phyloP scores from a whole-genome alignment of 768 basidiomycete genomes.

The Exidia glandulosa region DNA sequence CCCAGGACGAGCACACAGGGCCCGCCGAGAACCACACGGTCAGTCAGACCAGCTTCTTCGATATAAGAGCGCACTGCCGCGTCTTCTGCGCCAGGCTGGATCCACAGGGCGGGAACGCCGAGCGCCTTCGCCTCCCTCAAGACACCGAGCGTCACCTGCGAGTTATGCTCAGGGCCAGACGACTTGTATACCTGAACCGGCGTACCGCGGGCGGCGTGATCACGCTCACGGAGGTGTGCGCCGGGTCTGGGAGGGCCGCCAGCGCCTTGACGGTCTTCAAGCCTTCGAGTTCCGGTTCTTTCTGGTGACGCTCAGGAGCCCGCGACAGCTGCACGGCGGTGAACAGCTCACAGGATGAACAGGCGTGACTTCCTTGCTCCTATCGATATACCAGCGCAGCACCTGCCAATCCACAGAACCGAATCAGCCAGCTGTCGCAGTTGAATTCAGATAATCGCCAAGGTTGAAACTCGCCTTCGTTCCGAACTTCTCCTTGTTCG shows the following conservation, averaged over 20 bases:
- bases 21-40: constrained; percentile 69
- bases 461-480: constrained; percentile 41
- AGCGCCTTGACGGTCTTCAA: constrained; percentile 44
- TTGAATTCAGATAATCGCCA: neutral
- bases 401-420: constrained; percentile 33
- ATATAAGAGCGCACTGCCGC: constrained; percentile 52
- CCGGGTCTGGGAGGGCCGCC: constrained; percentile 44
- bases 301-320: constrained; percentile 40
- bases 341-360: constrained; percentile 69
- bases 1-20: constrained; percentile 76
- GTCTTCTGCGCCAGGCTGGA: constrained; percentile 82
- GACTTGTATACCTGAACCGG: neutral
- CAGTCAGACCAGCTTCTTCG: constrained; percentile 48
- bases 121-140: constrained; percentile 58
- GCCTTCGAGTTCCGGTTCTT: constrained; percentile 59
- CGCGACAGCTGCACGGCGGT: too few relatives aligned
- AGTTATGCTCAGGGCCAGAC: neutral
- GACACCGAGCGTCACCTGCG: constrained; percentile 57
- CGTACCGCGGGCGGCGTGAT: constrained; percentile 65
- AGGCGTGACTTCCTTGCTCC: constrained; percentile 51
- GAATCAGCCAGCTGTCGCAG: neutral
- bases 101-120: constrained; percentile 71
- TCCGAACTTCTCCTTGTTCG: constrained; percentile 66
- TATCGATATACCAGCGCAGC: constrained; percentile 62
- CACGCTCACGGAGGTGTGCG: constrained; percentile 63